Conservation (phyloP, 2,329 filamentous ascomycete genomes). For the Madurella fahalii region DNA sequence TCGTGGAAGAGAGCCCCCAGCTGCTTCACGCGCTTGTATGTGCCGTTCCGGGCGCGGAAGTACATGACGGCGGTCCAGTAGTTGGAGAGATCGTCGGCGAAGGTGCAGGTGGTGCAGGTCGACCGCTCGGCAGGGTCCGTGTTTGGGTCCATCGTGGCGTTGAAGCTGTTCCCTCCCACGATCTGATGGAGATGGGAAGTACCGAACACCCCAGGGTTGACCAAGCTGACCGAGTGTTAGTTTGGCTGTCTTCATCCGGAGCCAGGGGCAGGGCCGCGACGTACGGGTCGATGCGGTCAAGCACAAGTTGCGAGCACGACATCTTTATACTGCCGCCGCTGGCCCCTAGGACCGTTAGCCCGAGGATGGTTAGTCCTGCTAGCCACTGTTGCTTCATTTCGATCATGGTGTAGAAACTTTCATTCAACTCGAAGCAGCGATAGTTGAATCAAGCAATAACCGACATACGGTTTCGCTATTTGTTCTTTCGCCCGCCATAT, state of each 20-base stretch:
- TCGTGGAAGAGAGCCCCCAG: slow-evolving; percentile 1
- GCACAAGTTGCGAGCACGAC: slow-evolving; percentile 19
- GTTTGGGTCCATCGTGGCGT: slow-evolving; percentile 16
- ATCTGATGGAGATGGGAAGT: slow-evolving; percentile 21
- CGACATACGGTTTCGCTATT: no score
- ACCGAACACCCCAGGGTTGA: slow-evolving; percentile 13
- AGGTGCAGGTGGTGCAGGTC: slow-evolving; percentile 21
- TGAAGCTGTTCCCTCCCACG: slow-evolving; percentile 21
- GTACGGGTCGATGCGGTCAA: slow-evolving; percentile 23
- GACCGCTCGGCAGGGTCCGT: slow-evolving; percentile 7
- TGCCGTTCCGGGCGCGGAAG: slow-evolving; percentile 16
- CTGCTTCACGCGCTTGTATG: slow-evolving; percentile 16
- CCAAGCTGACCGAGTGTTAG: neutral
- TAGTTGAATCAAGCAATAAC: no score
- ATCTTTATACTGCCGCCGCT: neutral
- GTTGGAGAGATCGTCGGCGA: slow-evolving; percentile 22
- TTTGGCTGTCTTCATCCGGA: neutral
- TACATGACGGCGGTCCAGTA: slow-evolving; percentile 23
- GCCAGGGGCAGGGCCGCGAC: neutral
- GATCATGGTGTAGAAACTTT: no score
- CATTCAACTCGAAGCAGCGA: no score
- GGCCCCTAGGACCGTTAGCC: no score
- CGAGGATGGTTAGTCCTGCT: no score
- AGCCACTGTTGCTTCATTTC: no score
- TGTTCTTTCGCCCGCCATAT: no score